Conservation (phyloP, 179 eudicot genomes). For the Heliamphora pulchella region DNA sequence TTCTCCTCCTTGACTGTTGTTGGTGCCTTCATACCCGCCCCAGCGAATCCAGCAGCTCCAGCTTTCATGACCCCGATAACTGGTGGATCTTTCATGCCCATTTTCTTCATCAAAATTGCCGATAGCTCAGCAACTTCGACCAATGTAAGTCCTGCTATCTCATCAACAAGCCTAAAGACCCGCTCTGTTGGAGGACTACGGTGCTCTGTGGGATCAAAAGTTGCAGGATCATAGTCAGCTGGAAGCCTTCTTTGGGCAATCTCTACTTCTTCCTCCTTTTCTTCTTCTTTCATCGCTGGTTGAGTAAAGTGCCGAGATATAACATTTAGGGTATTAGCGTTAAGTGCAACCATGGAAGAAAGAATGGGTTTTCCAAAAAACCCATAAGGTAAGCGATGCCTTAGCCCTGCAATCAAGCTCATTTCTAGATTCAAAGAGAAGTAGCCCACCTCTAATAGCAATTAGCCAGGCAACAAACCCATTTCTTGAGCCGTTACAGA, state of each 20-base stretch:
- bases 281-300: constrained; percentile 46
- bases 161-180: constrained; percentile 77
- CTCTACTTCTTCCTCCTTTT: constrained; percentile 57
- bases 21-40: constrained; percentile 31
- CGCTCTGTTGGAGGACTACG: constrained; percentile 76
- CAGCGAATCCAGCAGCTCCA: constrained; percentile 62
- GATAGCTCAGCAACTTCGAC: constrained; percentile 54
- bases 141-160: constrained; percentile 62
- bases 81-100: constrained; percentile 70
- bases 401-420: constrained; percentile 43
- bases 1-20: constrained; percentile 51
- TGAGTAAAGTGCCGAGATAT: constrained; percentile 39
- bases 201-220: constrained; percentile 70
- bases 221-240: constrained; percentile 77
- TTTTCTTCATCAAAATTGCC: constrained; percentile 60
- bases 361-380: constrained; percentile 25
- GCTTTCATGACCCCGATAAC: constrained; percentile 72
- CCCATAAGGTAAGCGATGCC: constrained; percentile 38
- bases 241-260: constrained; percentile 82
- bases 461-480: background rate
- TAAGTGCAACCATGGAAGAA: constrained; percentile 17
- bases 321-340: constrained; percentile 21
- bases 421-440: constrained; percentile 19
- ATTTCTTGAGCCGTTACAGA: constrained; percentile 8
- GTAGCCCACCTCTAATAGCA: background rate